These are phyloP conservation scores for Cantharellus anzutake DNA, from an alignment of 768 basidiomycete species.

Conservation along the genomic window DNA sequence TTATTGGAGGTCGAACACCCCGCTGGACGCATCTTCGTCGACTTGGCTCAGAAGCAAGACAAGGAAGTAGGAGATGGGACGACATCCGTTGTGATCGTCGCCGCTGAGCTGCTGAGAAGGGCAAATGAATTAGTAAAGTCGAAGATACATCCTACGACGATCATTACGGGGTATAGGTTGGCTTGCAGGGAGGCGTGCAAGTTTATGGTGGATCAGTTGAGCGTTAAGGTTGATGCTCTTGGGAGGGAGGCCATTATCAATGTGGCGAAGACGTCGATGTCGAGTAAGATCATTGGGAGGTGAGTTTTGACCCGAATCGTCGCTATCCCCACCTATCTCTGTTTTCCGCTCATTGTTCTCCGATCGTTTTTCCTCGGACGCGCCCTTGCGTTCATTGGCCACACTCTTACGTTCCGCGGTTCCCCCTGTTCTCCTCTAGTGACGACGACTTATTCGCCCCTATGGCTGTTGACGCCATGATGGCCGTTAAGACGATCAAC, in stretches of 20 bases:
- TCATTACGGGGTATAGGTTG: constrained; percentile 87
- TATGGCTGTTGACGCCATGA: constrained; percentile 98
- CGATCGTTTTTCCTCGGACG: no score
- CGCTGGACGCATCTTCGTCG: constrained; percentile 72
- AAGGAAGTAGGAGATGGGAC: constrained; percentile 99
- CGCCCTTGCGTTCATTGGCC: neutral
- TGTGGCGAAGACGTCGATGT: constrained; percentile 96
- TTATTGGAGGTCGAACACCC: constrained; percentile 90
- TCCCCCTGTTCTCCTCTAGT: constrained; percentile 23
- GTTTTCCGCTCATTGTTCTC: no score
- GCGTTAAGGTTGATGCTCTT: constrained; percentile 82
- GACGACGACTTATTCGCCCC: constrained; percentile 97
- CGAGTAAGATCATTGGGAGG: constrained; percentile 96
- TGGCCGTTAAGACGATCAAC: constrained; percentile 89
- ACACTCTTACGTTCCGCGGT: neutral
- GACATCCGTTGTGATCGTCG: constrained; percentile 94
- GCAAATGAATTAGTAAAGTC: constrained; percentile 97
- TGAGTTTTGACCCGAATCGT: constrained; percentile 24
- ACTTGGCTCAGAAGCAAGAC: constrained; percentile 89
- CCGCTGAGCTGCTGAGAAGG: constrained; percentile 76
- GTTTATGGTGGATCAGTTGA: constrained; percentile 95
- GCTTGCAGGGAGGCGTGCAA: constrained; percentile 95
- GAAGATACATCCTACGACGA: constrained; percentile 97
- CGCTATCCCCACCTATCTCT: no score
- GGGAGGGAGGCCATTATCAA: constrained; percentile 86